phyloP scores from a whole-genome alignment of 208 protist genomes.

The Leishmania amazonensis region DNA sequence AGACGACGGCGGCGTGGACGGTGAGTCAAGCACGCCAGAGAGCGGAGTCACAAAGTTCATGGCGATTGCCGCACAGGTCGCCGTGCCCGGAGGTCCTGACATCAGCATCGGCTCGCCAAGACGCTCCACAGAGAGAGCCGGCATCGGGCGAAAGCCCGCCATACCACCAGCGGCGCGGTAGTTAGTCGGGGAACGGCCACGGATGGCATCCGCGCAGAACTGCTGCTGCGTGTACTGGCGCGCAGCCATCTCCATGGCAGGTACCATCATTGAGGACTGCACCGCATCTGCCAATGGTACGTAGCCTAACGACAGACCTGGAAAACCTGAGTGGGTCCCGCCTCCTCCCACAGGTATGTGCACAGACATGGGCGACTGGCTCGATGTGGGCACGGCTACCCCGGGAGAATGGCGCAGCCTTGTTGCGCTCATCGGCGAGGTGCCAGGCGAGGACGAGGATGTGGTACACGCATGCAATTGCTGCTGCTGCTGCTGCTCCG shows the following conservation, averaged over 20 bases:
- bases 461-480: background rate
- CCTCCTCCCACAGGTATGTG: background rate
- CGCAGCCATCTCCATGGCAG: background rate
- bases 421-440: background rate
- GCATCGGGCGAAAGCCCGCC: background rate
- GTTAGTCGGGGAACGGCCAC: background rate
- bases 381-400: background rate
- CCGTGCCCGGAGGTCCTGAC: background rate
- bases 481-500: background rate
- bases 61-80: background rate
- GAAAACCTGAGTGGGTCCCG: background rate
- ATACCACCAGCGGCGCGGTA: background rate
- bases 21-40: background rate
- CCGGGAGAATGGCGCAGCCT: background rate
- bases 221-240: background rate
- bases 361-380: background rate
- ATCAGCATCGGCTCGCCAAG: background rate
- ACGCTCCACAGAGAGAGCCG: background rate
- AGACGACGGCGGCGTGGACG: background rate
- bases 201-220: background rate
- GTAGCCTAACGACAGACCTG: background rate
- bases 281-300: background rate
- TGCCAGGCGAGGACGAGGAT: background rate
- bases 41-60: background rate
- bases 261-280: background rate